These are phyloP conservation scores for Neurospora tetraspora DNA, from an alignment of 495 filamentous ascomycete species.

Conservation along the genomic window DNA sequence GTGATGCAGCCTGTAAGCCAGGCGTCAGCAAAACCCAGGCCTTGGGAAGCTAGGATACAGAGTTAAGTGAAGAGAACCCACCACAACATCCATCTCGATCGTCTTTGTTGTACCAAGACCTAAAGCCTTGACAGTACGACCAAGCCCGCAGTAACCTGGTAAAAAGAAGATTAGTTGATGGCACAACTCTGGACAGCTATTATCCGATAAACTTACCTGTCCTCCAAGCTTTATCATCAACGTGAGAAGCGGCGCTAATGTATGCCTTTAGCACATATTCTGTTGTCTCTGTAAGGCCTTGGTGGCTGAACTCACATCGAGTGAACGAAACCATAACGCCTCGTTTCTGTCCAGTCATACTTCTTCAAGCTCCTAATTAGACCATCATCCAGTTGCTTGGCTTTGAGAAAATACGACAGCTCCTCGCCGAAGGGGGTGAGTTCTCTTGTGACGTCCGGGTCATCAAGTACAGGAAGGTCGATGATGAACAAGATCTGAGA, in stretches of 20 bases:
- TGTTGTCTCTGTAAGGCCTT: neutral
- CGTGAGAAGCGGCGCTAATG: constrained; percentile 41
- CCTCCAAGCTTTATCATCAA: constrained; percentile 38
- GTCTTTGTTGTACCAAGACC: constrained; percentile 37
- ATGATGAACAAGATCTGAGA: constrained; percentile 65
- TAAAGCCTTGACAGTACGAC: constrained; percentile 47
- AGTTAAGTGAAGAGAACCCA: constrained; percentile 15
- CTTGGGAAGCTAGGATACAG: neutral
- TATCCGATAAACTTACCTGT: constrained; percentile 39
- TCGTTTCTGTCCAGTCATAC: constrained; percentile 69
- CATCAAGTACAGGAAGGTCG: constrained; percentile 57
- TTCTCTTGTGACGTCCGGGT: constrained; percentile 17
- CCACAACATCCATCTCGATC: constrained; percentile 52
- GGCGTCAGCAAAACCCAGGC: neutral
- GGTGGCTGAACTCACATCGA: constrained; percentile 44
- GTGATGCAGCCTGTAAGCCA: constrained; percentile 52
- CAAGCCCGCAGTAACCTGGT: constrained; percentile 53
- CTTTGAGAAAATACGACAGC: constrained; percentile 57
- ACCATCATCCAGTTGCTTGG: constrained; percentile 52
- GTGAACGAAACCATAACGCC: constrained; percentile 67
- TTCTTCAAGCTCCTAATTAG: constrained; percentile 48
- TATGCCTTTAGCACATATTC: neutral
- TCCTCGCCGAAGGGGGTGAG: constrained; percentile 59
- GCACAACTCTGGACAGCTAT: neutral
- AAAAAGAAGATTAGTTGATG: neutral